phyloP scores from a whole-genome alignment of 768 basidiomycete species.

The Russula vinacea region DNA sequence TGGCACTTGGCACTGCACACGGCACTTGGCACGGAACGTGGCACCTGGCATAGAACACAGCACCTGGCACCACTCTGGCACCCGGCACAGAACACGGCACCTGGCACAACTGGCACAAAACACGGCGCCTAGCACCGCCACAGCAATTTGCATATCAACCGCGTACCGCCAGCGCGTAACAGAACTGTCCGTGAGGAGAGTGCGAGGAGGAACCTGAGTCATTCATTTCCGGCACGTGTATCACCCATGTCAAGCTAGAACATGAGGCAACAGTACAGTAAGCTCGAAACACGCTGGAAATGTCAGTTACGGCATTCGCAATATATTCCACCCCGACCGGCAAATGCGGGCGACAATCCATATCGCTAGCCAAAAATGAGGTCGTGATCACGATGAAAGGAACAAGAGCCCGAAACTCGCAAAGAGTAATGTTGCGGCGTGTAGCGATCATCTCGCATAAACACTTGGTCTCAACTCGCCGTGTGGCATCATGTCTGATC shows the following conservation, averaged over 20 bases:
- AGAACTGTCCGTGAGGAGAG: slow-evolving; percentile 42
- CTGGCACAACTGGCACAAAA: too few relatives aligned
- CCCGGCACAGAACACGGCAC: not conserved
- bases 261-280: slow-evolving; percentile 19
- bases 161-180: slow-evolving; percentile 41
- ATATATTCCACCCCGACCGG: not conserved
- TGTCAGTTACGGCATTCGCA: not conserved
- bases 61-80: not conserved
- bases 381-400: not conserved
- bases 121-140: not conserved
- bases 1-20: not conserved
- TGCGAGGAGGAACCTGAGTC: slow-evolving; percentile 30
- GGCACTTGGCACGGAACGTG: not conserved
- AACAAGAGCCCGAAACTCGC: not conserved
- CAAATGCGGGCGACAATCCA: slow-evolving; percentile 1
- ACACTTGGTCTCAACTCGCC: not conserved
- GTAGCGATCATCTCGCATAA: not conserved
- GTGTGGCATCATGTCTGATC: not conserved
- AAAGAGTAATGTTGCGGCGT: not conserved
- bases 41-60: not conserved
- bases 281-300: not conserved
- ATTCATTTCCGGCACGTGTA: slow-evolving; percentile 35
- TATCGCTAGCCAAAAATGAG: not conserved
- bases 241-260: slow-evolving; percentile 14
- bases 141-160: slow-evolving; percentile 39